phyloP scores from a whole-genome alignment of 192 early-diverging fungal species.

The Coemansia erecta region DNA sequence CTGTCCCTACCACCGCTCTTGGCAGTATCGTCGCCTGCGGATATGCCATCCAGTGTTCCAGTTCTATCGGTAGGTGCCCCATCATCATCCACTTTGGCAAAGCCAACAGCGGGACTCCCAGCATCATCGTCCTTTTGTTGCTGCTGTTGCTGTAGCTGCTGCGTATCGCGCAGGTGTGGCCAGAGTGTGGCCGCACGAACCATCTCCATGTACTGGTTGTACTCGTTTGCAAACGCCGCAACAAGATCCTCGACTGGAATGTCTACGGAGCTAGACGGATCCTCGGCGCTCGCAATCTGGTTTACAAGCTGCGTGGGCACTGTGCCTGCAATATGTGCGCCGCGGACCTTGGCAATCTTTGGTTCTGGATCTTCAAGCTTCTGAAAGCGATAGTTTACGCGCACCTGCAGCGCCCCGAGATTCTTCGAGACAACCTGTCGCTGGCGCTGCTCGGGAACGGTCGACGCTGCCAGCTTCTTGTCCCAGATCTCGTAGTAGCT shows the following conservation, averaged over 20 bases:
- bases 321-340: conserved; percentile 40
- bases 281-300: conserved; percentile 9
- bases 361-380: conserved; percentile 52
- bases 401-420: conserved; percentile 65
- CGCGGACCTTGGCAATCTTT: conserved; percentile 28
- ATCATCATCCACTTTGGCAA: conserved; percentile 44
- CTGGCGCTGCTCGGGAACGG: conserved; percentile 59
- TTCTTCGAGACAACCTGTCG: conserved; percentile 59
- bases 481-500: conserved; percentile 81
- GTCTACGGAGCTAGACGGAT: conserved; percentile 13
- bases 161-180: conserved; percentile 26
- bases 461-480: conserved; percentile 60
- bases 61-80: conserved; percentile 5
- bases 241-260: conserved; percentile 46
- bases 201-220: conserved; percentile 40
- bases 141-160: conserved; percentile 1
- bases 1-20: conserved; percentile 4
- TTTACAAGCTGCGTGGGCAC: conserved; percentile 36
- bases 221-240: conserved; percentile 43
- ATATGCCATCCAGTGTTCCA: background rate
- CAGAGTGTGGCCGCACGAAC: conserved; percentile 18
- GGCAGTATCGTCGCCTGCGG: background rate
- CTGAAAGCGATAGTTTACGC: conserved; percentile 67
- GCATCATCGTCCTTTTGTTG: background rate
- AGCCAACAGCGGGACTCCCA: conserved; percentile 17